These are phyloP conservation scores for Fistulifera pelliculosa DNA, from an alignment of 108 stramenopile genomes.

Conservation along the genomic window DNA sequence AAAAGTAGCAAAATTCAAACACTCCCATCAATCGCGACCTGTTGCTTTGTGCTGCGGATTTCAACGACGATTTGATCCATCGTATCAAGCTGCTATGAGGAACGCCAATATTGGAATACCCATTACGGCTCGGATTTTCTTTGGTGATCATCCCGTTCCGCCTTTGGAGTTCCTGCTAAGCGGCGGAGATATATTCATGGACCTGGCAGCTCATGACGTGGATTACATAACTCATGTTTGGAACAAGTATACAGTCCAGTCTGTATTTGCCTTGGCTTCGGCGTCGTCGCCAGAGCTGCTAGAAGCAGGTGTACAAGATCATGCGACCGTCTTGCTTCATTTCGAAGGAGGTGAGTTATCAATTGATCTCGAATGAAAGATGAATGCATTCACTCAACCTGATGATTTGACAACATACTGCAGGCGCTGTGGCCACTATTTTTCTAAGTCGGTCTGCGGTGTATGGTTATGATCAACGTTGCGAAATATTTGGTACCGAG, in stretches of 20 bases:
- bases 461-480: slow-evolving; percentile 74
- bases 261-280: slow-evolving; percentile 53
- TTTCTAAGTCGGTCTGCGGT: slow-evolving; percentile 37
- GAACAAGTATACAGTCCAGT: slow-evolving; percentile 23
- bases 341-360: slow-evolving; percentile 30
- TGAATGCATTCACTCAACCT: no score
- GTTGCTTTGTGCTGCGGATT: slow-evolving; percentile 61
- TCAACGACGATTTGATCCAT: slow-evolving; percentile 67
- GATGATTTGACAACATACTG: slow-evolving; percentile 6
- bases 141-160: slow-evolving; percentile 68
- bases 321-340: slow-evolving; percentile 55
- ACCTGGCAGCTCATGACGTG: slow-evolving; percentile 62
- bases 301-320: slow-evolving; percentile 45
- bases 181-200: slow-evolving; percentile 64
- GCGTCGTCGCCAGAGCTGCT: slow-evolving; percentile 36
- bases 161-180: slow-evolving; percentile 44
- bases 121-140: slow-evolving; percentile 38
- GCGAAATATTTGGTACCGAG: slow-evolving; percentile 50
- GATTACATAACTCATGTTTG: slow-evolving; percentile 53
- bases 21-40: not conserved
- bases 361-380: no score
- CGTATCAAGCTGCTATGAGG: slow-evolving; percentile 29
- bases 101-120: slow-evolving; percentile 24
- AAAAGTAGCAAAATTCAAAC: slow-evolving; percentile 3
- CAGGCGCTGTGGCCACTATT: slow-evolving; percentile 25